A percentile compares a stretch with the other conserved stretches of the same genome.
phyloP scores from a whole-genome alignment of 768 basidiomycete genomes.

The Suillus subaureus region DNA sequence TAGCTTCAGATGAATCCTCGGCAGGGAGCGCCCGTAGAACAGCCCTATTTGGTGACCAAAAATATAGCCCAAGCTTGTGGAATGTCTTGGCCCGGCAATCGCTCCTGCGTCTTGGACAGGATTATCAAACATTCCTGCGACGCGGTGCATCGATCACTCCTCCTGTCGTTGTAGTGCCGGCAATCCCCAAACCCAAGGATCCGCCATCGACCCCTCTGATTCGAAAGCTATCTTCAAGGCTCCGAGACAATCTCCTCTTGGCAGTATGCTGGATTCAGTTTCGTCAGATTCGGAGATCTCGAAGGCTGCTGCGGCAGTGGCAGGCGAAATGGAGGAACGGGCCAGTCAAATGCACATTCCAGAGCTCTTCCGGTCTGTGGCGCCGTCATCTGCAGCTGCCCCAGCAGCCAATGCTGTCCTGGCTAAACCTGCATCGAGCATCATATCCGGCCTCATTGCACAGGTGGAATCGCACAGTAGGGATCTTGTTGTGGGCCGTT shows the following conservation, averaged over 20 bases:
- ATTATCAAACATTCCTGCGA: slow-evolving; percentile 68
- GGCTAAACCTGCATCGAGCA: not conserved
- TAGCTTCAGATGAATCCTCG: slow-evolving; percentile 48
- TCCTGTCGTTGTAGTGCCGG: slow-evolving; percentile 23
- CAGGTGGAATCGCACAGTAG: slow-evolving; percentile 4
- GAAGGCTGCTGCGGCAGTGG: slow-evolving; percentile 50
- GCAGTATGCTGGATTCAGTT: slow-evolving; percentile 54
- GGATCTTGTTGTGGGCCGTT: slow-evolving; percentile 20
- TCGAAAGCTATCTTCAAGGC: slow-evolving; percentile 44
- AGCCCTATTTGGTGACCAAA: slow-evolving; percentile 69
- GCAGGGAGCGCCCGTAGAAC: slow-evolving; percentile 47
- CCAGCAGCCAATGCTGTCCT: not conserved
- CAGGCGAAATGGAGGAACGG: slow-evolving; percentile 30
- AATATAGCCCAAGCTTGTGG: slow-evolving; percentile 68
- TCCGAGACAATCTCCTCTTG: slow-evolving; percentile 48
- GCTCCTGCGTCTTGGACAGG: slow-evolving; percentile 61
- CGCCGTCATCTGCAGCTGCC: slow-evolving; percentile 20
- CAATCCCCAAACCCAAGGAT: slow-evolving; percentile 31
- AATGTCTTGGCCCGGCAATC: slow-evolving; percentile 56
- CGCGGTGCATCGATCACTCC: slow-evolving; percentile 49
- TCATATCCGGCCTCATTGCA: slow-evolving; percentile 11
- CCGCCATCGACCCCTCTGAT: slow-evolving; percentile 39
- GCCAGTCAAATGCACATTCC: slow-evolving; percentile 41
- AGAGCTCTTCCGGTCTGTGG: slow-evolving; percentile 50
- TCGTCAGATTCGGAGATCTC: slow-evolving; percentile 62